Conservation (phyloP, 495 filamentous ascomycete species). For the Cenococcum geophilum region DNA sequence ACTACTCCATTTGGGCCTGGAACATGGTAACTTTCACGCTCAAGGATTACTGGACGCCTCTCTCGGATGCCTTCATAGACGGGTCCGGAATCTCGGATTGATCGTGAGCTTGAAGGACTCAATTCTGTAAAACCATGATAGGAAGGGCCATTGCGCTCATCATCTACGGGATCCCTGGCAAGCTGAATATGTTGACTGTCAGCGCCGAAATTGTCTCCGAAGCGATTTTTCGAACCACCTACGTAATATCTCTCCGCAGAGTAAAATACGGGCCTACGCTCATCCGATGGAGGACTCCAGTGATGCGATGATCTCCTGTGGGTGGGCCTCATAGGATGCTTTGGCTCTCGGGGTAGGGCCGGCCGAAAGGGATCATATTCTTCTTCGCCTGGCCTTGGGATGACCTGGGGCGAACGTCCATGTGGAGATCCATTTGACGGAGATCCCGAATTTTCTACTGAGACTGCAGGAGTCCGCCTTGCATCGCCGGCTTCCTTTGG, state of each 20-base stretch:
- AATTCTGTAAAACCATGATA: slow-evolving; percentile 16
- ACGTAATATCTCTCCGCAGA: slow-evolving; percentile 25
- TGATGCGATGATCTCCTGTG: slow-evolving; percentile 16
- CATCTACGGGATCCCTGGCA: slow-evolving; percentile 17
- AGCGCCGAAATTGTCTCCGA: slow-evolving; percentile 8
- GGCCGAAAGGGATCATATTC: slow-evolving; percentile 44
- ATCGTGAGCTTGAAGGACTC: slow-evolving; percentile 9
- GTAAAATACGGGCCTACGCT: slow-evolving; percentile 19
- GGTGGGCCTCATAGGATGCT: not conserved
- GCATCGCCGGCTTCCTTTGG: slow-evolving; percentile 6
- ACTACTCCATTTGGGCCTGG: slow-evolving; percentile 13
- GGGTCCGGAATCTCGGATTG: slow-evolving; percentile 14
- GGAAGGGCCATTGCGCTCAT: slow-evolving; percentile 14
- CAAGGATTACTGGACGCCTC: slow-evolving; percentile 18
- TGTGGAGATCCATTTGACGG: slow-evolving; percentile 26
- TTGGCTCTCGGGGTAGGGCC: slow-evolving; percentile 18
- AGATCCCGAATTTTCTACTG: slow-evolving; percentile 20
- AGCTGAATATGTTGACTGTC: slow-evolving; percentile 15
- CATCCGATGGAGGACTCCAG: slow-evolving; percentile 14
- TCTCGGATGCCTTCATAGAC: slow-evolving; percentile 17
- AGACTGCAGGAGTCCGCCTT: slow-evolving; percentile 13
- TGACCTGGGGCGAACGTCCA: slow-evolving; percentile 16
- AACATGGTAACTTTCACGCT: slow-evolving; percentile 8
- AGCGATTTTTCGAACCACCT: slow-evolving; percentile 14
- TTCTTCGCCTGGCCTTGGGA: slow-evolving; percentile 33